Conservation (phyloP, 768 basidiomycete genomes). For the Trametes maxima region DNA sequence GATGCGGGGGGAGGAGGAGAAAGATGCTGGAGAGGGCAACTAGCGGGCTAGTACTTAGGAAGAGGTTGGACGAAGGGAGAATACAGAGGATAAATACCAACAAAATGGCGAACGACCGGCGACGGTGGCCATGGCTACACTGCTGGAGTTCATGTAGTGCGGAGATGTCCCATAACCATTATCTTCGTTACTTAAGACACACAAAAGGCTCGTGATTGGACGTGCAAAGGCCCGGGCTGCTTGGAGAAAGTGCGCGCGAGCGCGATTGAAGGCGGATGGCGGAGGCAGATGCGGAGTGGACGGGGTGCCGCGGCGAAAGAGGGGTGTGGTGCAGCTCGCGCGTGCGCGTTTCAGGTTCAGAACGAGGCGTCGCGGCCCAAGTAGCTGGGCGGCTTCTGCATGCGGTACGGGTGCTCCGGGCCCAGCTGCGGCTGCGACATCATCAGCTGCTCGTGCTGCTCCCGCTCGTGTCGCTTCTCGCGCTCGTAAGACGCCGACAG, state of each 20-base stretch:
- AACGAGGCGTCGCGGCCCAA: slow-evolving; percentile 11
- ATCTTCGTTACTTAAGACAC: slow-evolving; percentile 9
- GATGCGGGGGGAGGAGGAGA: neutral
- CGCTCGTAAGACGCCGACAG: slow-evolving; percentile 47
- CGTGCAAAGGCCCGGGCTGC: neutral
- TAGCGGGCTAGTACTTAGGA: slow-evolving; percentile 1
- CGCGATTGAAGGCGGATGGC: too few species aligned
- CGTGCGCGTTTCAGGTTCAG: slow-evolving; percentile 13
- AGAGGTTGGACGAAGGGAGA: slow-evolving; percentile 2
- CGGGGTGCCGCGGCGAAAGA: neutral
- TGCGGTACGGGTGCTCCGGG: slow-evolving; percentile 19
- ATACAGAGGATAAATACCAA: slow-evolving; percentile 24
- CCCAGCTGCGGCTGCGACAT: slow-evolving; percentile 18
- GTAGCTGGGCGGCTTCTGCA: slow-evolving; percentile 17
- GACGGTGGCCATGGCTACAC: neutral
- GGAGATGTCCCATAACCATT: slow-evolving; percentile 10
- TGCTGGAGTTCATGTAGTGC: slow-evolving; percentile 8
- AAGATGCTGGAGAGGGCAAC: neutral
- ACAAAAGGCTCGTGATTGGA: slow-evolving; percentile 5
- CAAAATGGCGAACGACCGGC: neutral
- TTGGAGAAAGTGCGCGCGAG: slow-evolving; percentile 1
- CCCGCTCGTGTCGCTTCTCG: slow-evolving; percentile 41
- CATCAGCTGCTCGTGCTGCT: slow-evolving; percentile 48
- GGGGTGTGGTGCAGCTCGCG: neutral
- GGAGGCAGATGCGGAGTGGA: neutral